A percentile compares a stretch with the other conserved stretches of the same genome.
Conservation (phyloP, 495 filamentous ascomycete species). For the Letharia lupina region DNA sequence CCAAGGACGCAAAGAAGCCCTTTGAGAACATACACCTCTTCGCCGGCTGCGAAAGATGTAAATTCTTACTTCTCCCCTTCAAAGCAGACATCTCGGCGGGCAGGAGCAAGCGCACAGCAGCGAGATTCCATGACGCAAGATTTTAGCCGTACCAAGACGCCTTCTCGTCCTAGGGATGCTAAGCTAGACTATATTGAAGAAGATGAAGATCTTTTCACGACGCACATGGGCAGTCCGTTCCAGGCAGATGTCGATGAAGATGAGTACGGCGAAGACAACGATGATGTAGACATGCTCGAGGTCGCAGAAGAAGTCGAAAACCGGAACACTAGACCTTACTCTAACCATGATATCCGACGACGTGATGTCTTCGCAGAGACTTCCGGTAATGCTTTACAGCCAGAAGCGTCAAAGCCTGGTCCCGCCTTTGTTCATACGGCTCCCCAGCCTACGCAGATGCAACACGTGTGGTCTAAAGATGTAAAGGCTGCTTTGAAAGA, state of each 20-base stretch:
- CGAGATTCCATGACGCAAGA: neutral
- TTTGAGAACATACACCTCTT: constrained; percentile 21
- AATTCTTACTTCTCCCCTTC: constrained; percentile 26
- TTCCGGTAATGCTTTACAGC: constrained; percentile 39
- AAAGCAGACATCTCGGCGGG: constrained; percentile 9
- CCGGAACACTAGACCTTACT: constrained; percentile 28
- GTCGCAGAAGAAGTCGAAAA: constrained; percentile 50
- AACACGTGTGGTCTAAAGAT: constrained; percentile 73
- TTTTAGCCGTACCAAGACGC: neutral
- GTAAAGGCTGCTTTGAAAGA: constrained; percentile 69
- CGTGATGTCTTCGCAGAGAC: constrained; percentile 48
- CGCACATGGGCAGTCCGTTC: constrained; percentile 41
- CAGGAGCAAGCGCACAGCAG: neutral
- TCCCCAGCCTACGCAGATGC: constrained; percentile 33
- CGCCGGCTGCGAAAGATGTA: constrained; percentile 16
- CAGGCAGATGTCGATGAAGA: constrained; percentile 33
- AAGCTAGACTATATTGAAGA: constrained; percentile 23
- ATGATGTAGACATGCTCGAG: constrained; percentile 64
- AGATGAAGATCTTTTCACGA: constrained; percentile 37
- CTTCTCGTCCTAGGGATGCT: constrained; percentile 10
- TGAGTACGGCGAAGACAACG: constrained; percentile 56
- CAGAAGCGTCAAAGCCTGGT: constrained; percentile 15
- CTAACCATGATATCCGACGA: constrained; percentile 26
- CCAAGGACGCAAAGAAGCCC: constrained; percentile 10
- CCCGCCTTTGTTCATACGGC: constrained; percentile 14